Evolutionary conservation across 2,329 filamentous ascomycete genomes (phyloP), one percentile per base, ranked within the genome.

Genomic region (Diaporthe velutina): DNA sequence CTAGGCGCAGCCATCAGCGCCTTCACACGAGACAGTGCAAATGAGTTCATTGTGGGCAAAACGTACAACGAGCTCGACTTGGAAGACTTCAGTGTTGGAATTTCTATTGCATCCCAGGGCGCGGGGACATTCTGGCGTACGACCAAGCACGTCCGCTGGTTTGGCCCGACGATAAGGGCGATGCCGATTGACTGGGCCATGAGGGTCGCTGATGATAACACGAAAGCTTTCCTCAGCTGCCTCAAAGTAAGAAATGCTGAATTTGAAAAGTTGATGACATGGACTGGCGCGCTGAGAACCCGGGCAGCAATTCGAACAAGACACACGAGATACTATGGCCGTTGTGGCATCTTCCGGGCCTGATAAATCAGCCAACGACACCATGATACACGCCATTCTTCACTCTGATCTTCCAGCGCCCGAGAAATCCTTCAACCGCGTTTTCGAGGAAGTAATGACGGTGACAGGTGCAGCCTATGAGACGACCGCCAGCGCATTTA

Each of bases 401-500:
- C 1, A 40, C 17, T 57, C 48, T 22, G 54, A 67, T 8, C 80
- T 86, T 0, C 82, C 84, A 1, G 54, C 77, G 0, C 28, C 77
- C 3, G 85, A 85, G 54, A 85, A 85, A 75, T 77, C 79, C 0
- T 33, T 78, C 1, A 40, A 67, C 3, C 80, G 85, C 1, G 77
- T 86, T 8, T 76, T 77, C 7, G 77, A 81, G 17, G 85, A 86
- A 35, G 81, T 78, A n/a, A 57, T 78, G 19, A 76, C 79, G 0
- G 58, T 84, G 1, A 77, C 83, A 9, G 79, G 78, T 2, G 85
- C 84, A 3, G 85, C 83, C 3, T 84, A 82, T 15, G 81, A 84
- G 42, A 86, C 85, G 0, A 82, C 81, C 0, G 80, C 80, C 30
- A 81, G 80, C 78, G 78, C 81, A 0, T 77, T 87, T n/a, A 76